Conservation (phyloP, 2,329 filamentous ascomycete genomes). For the Fusarium solani-melongenae region DNA sequence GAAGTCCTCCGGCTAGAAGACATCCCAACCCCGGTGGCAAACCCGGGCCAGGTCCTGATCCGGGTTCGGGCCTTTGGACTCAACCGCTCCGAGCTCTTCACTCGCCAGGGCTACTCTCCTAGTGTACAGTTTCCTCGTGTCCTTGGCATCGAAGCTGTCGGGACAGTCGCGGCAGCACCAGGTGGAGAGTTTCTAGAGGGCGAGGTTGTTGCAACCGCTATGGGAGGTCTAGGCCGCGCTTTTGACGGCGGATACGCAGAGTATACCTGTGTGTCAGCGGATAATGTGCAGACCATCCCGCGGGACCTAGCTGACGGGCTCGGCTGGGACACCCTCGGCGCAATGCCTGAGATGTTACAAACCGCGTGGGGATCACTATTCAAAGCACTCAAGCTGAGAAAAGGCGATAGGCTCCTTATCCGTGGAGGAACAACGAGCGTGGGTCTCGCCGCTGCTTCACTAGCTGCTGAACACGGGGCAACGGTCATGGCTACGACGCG, state of each 20-base stretch:
- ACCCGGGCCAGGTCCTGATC: not conserved
- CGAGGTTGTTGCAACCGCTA: not conserved
- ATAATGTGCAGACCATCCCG: not conserved
- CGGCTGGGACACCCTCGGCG: not conserved
- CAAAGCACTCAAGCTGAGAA: not conserved
- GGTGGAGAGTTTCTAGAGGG: not conserved
- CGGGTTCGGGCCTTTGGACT: conserved; percentile 1
- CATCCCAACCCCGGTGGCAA: not conserved
- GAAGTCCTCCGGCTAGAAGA: not conserved
- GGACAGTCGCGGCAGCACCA: not conserved
- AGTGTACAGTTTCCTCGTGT: not conserved
- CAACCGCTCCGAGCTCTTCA: conserved; percentile 8
- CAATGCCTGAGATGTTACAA: not conserved
- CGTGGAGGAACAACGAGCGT: not conserved
- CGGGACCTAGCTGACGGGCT: not conserved
- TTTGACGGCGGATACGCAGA: not conserved
- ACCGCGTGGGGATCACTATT: not conserved
- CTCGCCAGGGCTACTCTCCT: conserved; percentile 1
- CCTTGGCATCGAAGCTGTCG: not conserved
- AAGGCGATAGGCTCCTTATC: not conserved
- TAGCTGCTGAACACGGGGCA: not conserved
- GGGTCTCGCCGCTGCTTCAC: not conserved
- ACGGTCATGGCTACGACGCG: not conserved
- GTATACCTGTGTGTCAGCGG: not conserved
- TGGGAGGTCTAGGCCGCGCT: not conserved